Evolutionary conservation across 108 stramenopile genomes (phyloP), one percentile per base, ranked within the genome.

Genomic region (Cyclotella atomus): DNA sequence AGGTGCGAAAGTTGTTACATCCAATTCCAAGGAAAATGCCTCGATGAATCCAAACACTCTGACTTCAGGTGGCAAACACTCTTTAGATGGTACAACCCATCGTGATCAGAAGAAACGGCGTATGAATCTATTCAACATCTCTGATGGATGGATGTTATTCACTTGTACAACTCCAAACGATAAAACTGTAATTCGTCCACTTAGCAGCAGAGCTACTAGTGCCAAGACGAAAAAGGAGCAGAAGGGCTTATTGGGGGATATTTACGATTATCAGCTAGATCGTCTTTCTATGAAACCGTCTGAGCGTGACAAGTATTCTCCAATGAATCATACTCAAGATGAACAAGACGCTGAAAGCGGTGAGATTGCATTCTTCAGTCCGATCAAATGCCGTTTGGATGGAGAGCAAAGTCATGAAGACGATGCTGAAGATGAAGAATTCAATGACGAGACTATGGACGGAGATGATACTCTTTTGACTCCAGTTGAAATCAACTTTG

Each of bases 231-330:
- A 4, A 49, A 49, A n/a, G n/a, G n/a, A 49, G n/a, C 9, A 10
- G n/a, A 9, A 10, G n/a, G n/a, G 47, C 9, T 49, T 17, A 49
- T n/a, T 61, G 34, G 59, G 59, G 19, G 35, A 61, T 36, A 38
- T 61, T 32, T 61, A 35, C 33, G 59, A 61, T 20, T 35, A 61
- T 17, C 59, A 61, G 21, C 59, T 61, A 2, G 34, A 61, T 61
- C 35, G 33, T 35, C 19, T 61, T 4, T 6, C 59, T 5, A 61
- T 61, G 59, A 61, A 61, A 20, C 59, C 59, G 36, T 2, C 17
- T 7, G 59, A 61, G 8, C 59, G 59, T 35, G 5, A 61, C 35
- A 49, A 49, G 10, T 35, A 23, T n/a, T 57, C 17, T 8, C 56
- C 28, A 5, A 17, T 15, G 23, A 53, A 53, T 57, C 56, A 28